phyloP scores from a whole-genome alignment of 1,284 basidiomycete species.

The Pseudozyma sp. region DNA sequence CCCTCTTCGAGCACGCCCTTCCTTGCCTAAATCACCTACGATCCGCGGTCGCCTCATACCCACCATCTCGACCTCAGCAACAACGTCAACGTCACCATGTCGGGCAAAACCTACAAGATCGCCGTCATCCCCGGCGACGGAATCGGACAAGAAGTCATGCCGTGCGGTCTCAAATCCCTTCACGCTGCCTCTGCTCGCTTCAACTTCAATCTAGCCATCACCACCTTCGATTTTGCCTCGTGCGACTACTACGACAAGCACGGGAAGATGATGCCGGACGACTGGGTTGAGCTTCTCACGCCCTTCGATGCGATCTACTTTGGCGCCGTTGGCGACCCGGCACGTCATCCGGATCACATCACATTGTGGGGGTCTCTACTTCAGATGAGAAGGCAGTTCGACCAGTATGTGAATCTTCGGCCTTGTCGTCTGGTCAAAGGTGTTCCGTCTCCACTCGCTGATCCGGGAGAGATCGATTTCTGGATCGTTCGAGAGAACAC shows the following conservation, averaged over 20 bases:
- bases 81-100: not conserved
- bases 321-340: slow-evolving; percentile 70
- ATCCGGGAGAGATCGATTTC: slow-evolving; percentile 72
- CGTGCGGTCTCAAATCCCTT: slow-evolving; percentile 29
- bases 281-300: slow-evolving; percentile 68
- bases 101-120: slow-evolving; percentile 69
- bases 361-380: slow-evolving; percentile 41
- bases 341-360: slow-evolving; percentile 34
- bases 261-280: slow-evolving; percentile 69
- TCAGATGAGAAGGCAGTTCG: slow-evolving; percentile 73
- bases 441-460: slow-evolving; percentile 71
- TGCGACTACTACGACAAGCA: slow-evolving; percentile 68
- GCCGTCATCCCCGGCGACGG: slow-evolving; percentile 75
- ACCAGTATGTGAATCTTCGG: slow-evolving; percentile 74
- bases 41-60: not conserved
- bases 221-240: slow-evolving; percentile 70
- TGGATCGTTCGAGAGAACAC: slow-evolving; percentile 74
- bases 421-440: slow-evolving; percentile 73
- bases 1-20: too few species aligned
- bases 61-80: not conserved
- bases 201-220: slow-evolving; percentile 69
- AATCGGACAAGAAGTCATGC: slow-evolving; percentile 72
- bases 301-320: slow-evolving; percentile 70
- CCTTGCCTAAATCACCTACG: too few species aligned
- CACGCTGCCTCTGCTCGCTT: slow-evolving; percentile 65